These are phyloP conservation scores for Pyrenophora teres DNA, from an alignment of 2,329 filamentous ascomycete genomes.

Conservation along the genomic window DNA sequence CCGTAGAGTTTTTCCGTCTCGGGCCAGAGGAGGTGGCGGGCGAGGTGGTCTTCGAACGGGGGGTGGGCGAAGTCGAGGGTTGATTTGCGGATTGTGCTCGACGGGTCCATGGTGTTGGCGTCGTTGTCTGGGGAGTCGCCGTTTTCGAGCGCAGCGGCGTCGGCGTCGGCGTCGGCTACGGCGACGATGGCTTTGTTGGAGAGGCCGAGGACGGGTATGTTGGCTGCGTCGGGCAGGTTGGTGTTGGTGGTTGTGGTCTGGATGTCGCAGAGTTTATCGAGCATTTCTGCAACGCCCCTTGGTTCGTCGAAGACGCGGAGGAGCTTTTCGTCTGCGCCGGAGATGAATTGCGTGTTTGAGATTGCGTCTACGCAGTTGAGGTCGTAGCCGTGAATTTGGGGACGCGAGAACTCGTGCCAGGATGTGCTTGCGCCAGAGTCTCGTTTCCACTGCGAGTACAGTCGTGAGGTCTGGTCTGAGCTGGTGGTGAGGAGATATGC, in stretches of 20 bases:
- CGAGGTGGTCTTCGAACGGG: conserved; percentile 86
- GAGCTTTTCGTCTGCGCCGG: conserved; percentile 97
- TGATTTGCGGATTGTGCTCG: conserved; percentile 62
- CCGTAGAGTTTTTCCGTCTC: conserved; percentile 97
- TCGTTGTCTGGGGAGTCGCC: conserved; percentile 53
- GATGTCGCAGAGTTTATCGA: conserved; percentile 70
- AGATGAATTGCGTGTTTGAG: conserved; percentile 77
- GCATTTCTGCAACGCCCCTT: conserved; percentile 75
- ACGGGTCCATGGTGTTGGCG: conserved; percentile 60
- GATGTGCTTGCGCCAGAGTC: conserved; percentile 50
- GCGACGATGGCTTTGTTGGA: conserved; percentile 89
- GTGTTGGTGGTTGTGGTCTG: conserved; percentile 18
- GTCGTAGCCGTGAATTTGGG: conserved; percentile 98
- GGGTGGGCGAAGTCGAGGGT: conserved; percentile 72
- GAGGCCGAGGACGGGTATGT: conserved; percentile 91
- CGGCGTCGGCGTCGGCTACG: conserved; percentile 39
- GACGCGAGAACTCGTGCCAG: conserved; percentile 95
- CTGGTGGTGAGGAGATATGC: conserved; percentile 87
- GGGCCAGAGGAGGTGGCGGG: conserved; percentile 91
- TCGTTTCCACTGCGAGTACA: conserved; percentile 79
- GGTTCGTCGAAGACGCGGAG: conserved; percentile 93
- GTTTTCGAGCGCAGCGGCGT: conserved; percentile 17
- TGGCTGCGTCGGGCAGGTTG: conserved; percentile 78
- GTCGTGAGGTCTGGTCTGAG: conserved; percentile 87
- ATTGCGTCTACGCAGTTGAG: conserved; percentile 89